Evolutionary conservation across 371 early-diverging fungal species (phyloP).

Genomic region (Dichotomocladium elegans): DNA sequence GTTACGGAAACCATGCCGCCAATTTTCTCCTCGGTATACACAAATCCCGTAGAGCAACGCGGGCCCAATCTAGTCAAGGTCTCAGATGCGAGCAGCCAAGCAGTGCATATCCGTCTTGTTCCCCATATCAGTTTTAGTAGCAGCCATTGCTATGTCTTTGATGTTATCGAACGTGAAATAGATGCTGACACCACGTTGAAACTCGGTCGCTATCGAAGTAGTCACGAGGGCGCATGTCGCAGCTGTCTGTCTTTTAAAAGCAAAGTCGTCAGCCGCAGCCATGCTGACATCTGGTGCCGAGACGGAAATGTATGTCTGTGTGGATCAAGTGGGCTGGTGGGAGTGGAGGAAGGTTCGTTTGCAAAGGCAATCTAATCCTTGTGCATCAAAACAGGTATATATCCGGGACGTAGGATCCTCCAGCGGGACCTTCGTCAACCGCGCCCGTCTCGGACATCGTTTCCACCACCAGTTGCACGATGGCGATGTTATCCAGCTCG

Average conservation of each 20-base stretch:
- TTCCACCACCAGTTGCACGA: constrained; percentile 67
- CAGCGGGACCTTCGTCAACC: constrained; percentile 89
- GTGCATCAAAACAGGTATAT: constrained; percentile 45
- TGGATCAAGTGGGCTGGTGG: not conserved
- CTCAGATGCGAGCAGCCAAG: too few relatives aligned
- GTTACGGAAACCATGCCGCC: too few relatives aligned
- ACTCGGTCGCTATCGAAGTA: constrained; percentile 77
- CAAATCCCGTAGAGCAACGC: too few relatives aligned
- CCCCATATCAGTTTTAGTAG: constrained; percentile 64
- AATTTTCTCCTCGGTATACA: too few relatives aligned
- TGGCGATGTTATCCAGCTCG: constrained; percentile 85
- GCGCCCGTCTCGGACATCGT: constrained; percentile 70
- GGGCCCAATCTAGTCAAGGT: too few relatives aligned
- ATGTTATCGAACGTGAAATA: constrained; percentile 73
- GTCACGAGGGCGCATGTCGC: constrained; percentile 38
- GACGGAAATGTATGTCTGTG: constrained; percentile 27
- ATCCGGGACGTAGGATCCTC: constrained; percentile 83
- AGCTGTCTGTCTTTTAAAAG: constrained; percentile 82
- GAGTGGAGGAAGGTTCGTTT: too few relatives aligned
- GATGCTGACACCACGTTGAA: constrained; percentile 61
- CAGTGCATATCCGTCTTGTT: constrained; percentile 69
- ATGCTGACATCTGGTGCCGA: constrained; percentile 88
- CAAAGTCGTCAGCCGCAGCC: constrained; percentile 90
- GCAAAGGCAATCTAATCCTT: not conserved
- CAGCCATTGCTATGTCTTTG: constrained; percentile 71